Evolutionary conservation across 2,329 filamentous ascomycete genomes (phyloP), one percentile per base, ranked within the genome.

Genomic region (Pseudogymnoascus sp.): DNA sequence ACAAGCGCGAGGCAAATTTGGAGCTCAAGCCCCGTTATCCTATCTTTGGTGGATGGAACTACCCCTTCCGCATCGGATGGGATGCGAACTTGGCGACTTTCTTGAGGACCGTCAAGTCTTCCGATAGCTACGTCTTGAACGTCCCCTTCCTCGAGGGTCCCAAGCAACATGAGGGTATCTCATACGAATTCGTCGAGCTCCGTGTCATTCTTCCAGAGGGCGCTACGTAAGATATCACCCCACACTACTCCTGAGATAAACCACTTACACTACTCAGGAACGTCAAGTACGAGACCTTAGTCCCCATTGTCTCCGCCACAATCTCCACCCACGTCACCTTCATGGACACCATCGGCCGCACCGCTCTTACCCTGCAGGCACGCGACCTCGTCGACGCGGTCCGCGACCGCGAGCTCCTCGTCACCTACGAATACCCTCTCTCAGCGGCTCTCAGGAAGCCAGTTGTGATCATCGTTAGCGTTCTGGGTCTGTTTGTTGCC

Each of bases 31-130:
- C 95, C 18, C 86, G 95, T 61, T 99, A 96, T 76, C 95, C 95
- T n/a, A 76, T 99, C 23, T 99, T 97, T 71, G 95, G 95, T 64
- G 92, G 91, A 65, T 99, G 95, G 95, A 96, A 96, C 77, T 97
- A 97, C 77, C 95, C 90, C 67, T 99, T 97, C 80, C 91, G 89
- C 64, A 87, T 97, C 63, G 95, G 95, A 68, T 99, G 95, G 95
- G 96, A 97, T 78, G 88, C 90, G 61, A 86, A 96, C 68, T 81
- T 96, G 28, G 86, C 86, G 70, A 85, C 84, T 63, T 95, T 90
- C 74, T 74, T 99, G 67, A 87, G 91, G 70, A 84, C 80, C 69
- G 71, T 75, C 5, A 80, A 83, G 43, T 78, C 80, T 52, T 82
- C 82, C 25, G 86, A 91, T 64, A 83, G 85, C n/a, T 96, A 91